Evolutionary conservation across 2,329 filamentous ascomycete species (phyloP).

Genomic region (Furcasterigmium sp.): DNA sequence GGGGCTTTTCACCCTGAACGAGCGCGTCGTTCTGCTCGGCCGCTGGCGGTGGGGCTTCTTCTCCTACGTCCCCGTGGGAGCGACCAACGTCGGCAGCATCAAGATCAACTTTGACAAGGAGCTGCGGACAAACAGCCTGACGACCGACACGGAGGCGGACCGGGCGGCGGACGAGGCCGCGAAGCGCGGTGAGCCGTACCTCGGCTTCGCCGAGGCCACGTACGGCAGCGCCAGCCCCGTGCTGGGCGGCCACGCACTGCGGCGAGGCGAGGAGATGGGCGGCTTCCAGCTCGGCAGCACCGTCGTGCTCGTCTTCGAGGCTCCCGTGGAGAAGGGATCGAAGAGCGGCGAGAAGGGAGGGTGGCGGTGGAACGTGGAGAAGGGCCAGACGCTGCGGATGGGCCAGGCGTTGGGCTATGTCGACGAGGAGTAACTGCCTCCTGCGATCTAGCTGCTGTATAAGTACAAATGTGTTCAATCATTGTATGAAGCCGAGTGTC

Average conservation of each 20-base stretch:
- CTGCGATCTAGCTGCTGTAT: too few relatives aligned
- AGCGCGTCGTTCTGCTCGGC: conserved; percentile 87
- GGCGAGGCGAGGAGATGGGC: conserved; percentile 93
- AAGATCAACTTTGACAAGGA: conserved; percentile 96
- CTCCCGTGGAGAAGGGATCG: conserved; percentile 43
- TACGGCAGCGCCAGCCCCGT: conserved; percentile 75
- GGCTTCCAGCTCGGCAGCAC: conserved; percentile 95
- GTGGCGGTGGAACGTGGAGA: conserved; percentile 82
- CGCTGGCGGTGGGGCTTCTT: conserved; percentile 98
- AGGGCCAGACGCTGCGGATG: conserved; percentile 84
- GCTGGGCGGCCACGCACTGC: conserved; percentile 76
- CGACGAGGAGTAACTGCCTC: conserved; percentile 43
- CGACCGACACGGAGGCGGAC: conserved; percentile 89
- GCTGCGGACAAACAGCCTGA: conserved; percentile 84
- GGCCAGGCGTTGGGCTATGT: conserved; percentile 81
- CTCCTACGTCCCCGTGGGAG: conserved; percentile 89
- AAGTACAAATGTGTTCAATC: too few relatives aligned
- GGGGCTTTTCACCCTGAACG: conserved; percentile 93
- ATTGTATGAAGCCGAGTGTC: too few relatives aligned
- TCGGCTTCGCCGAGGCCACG: conserved; percentile 88
- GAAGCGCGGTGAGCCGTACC: conserved; percentile 71
- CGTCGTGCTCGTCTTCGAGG: conserved; percentile 94
- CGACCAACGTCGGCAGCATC: conserved; percentile 96
- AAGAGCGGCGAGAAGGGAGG: conserved; percentile 55
- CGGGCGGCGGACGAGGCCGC: conserved; percentile 76